These are phyloP conservation scores for Cyclotella sp. DNA, from an alignment of 108 stramenopile species.

Conservation along the genomic window DNA sequence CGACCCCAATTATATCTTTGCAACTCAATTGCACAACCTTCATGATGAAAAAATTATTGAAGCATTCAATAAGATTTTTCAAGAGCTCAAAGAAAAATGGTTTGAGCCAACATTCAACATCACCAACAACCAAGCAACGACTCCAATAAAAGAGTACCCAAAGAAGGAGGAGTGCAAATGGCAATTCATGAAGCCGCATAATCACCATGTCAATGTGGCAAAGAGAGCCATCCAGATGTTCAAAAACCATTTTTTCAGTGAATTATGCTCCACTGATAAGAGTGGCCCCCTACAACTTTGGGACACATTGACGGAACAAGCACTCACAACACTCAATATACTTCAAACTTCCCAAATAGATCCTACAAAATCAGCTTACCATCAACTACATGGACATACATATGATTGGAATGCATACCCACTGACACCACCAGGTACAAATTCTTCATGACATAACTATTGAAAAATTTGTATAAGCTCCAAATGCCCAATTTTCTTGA, in stretches of 20 bases:
- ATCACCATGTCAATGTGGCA: too few species aligned
- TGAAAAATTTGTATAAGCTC: too few species aligned
- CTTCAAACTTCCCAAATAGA: too few species aligned
- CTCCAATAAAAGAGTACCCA: slow-evolving; percentile 22
- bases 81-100: slow-evolving; percentile 15
- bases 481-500: too few species aligned
- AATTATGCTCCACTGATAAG: slow-evolving; percentile 26
- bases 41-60: not conserved
- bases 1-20: slow-evolving; percentile 50
- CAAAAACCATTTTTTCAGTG: too few species aligned
- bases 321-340: not conserved
- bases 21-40: slow-evolving; percentile 7
- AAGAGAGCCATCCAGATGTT: too few species aligned
- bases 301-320: slow-evolving; percentile 1
- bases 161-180: not conserved
- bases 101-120: slow-evolving; percentile 29
- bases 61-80: slow-evolving; percentile 22
- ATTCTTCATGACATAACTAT: too few species aligned
- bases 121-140: slow-evolving; percentile 35
- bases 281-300: slow-evolving; percentile 15
- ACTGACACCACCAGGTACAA: too few species aligned
- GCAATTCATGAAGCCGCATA: slow-evolving; percentile 38
- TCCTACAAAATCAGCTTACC: too few species aligned
- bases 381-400: too few species aligned
- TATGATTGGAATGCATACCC: too few species aligned